These are phyloP conservation scores for Anacardium occidentale DNA, from an alignment of 345 rosid species.

Conservation along the genomic window DNA sequence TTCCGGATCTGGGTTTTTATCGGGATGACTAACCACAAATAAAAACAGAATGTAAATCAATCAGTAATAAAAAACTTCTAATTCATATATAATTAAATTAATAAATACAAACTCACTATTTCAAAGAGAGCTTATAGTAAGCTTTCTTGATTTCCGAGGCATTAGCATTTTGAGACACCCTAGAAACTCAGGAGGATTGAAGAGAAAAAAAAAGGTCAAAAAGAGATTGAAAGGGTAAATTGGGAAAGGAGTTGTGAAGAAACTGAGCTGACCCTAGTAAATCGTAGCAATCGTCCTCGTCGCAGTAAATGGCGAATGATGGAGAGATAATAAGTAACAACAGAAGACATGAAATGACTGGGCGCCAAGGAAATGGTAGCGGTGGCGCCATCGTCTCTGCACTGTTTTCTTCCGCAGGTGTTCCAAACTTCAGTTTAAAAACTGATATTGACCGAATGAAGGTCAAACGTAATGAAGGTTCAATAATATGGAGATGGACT, in stretches of 20 bases:
- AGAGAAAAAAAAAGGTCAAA: background rate
- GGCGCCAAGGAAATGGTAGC: constrained; percentile 51
- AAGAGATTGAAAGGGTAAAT: constrained; percentile 1
- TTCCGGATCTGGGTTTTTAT: constrained; percentile 97
- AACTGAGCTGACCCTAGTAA: constrained; percentile 59
- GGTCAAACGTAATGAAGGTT: background rate
- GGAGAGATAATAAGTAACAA: constrained; percentile 45
- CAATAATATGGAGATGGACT: background rate
- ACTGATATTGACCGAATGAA: background rate
- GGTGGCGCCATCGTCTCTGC: constrained; percentile 56
- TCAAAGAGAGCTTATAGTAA: constrained; percentile 85
- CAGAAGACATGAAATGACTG: constrained; percentile 30
- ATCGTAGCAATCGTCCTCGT: constrained; percentile 96
- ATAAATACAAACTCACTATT: constrained; percentile 52
- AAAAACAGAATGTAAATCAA: constrained; percentile 7
- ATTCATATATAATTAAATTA: constrained; percentile 5
- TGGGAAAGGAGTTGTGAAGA: constrained; percentile 11
- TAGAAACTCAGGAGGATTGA: constrained; percentile 24
- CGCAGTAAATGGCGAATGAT: constrained; percentile 84
- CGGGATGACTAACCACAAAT: constrained; percentile 67
- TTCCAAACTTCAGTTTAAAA: background rate
- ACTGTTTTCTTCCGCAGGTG: constrained; percentile 4
- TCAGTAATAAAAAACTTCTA: constrained; percentile 3
- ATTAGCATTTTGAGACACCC: constrained; percentile 86
- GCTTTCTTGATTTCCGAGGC: constrained; percentile 93